Base-by-base conservation (phyloP, 1,284 basidiomycete species). In the Ceratorhiza oryzae-sativae region DNA sequence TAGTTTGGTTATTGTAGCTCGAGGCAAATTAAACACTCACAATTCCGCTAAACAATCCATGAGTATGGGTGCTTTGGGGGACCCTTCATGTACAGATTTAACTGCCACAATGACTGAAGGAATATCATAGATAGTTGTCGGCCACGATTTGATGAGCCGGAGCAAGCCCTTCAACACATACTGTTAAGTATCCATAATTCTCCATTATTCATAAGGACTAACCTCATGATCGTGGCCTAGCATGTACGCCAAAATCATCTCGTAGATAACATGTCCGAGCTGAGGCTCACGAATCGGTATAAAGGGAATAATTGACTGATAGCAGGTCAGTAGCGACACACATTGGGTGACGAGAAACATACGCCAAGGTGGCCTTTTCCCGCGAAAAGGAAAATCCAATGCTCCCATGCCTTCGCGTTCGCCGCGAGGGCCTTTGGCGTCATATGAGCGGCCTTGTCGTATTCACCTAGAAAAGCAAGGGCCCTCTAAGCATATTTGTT, bases 11-110 rank as follows among this genome's bases (percentile, higher is more conserved):
- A 65, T 61, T 10, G 18, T 32, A 2, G 36, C 20, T 18, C 36
- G 39, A 41, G 18, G 4, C 30, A 5, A 15, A 71, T 5, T 15
- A 20, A 51, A 45, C 10, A 81, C 89, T 77, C 76, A 94, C 89
- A 99, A 83, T 79, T 98, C 95, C 0, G 93, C 94, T 23, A 99
- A 83, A 79, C 92, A 95, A 78, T 97, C 94, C 89, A 98, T 94
- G 12, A 98, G 83, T 5, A 93, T 78, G 0, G 86, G 85, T 1
- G 82, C 80, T 48, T 87, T 86, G 0, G 88, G 84, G 0, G 83
- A 81, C 30, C 87, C 86, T 60, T 93, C 89, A 13, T 98, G 83
- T 76, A 94, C 90, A 13, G 92, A 89, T 75, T 92, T 91, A 1
- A 98, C 88, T 5, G 94, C 94, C 15, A 93, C 86, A 51, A 97